Base-by-base conservation (phyloP, 805 yeast genomes). In the Monosporozyma servazzii region DNA sequence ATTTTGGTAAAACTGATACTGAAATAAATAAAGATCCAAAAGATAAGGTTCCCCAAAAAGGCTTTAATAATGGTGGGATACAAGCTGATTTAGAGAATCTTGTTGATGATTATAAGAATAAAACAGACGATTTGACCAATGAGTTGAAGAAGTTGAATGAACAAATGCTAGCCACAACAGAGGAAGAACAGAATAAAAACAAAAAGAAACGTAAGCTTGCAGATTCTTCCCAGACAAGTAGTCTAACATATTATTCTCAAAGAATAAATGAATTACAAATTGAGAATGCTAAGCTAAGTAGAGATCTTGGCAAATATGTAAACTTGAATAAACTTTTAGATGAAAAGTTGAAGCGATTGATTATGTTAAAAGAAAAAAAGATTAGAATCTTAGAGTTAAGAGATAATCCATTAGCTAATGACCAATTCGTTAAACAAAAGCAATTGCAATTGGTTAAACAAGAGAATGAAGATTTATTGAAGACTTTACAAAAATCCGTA, bases 321-420 rank as follows among this genome's bases (percentile, higher is more conserved):
- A 70, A 66, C 29, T 68, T 72, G 39, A 62, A 71, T 3, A 62
- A 61, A 3, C 54, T 65, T 1, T 59, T 78, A 41, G 66, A 71
- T 10, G 65, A 68, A 17, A 76, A 75, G 48, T 48, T 73, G 13
- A 65, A 70, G 37, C 59, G 69, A 2, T 54, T 70, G 15, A 64
- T 68, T 31, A 59, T 60, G 3, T 53, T 70, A 29, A 70, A 71
- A 44, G 71, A 67, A 45, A 71, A 70, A 40, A 72, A 71, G 48
- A 56, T 74, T 1, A 75, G 81, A 48, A 73, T 87, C 2, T 64
- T 88, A 13, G 85, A 85, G 63, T 66, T 86, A 51, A 74, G 82
- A 45, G 75, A 78, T 31, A 86, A 84, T 62, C 95, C 95, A 1
- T 74, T 82, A 13, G 51, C 74, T 2, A 72, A 71, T 15, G 84